These are phyloP conservation scores for Cyamopsis tetragonoloba DNA, from an alignment of 306 rosid genomes.

Conservation along the genomic window DNA sequence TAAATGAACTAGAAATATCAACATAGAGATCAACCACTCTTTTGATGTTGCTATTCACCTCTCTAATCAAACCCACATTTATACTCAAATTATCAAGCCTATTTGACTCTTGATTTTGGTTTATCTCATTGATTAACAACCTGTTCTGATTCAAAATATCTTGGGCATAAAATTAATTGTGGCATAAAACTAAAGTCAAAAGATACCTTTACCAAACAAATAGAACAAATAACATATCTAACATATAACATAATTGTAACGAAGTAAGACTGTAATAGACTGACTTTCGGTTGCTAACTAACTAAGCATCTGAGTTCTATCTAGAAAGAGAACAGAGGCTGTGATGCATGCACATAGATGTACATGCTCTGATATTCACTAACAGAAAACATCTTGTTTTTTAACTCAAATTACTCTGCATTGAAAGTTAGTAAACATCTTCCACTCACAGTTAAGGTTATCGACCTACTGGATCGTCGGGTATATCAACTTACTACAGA, in stretches of 20 bases:
- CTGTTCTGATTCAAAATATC: constrained; percentile 87
- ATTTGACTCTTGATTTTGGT: constrained; percentile 83
- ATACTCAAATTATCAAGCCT: constrained; percentile 68
- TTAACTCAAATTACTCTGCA: constrained; percentile 1
- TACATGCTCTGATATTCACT: not conserved
- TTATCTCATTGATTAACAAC: constrained; percentile 78
- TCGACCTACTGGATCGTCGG: not conserved
- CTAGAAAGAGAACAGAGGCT: too few species aligned
- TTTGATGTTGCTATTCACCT: constrained; percentile 82
- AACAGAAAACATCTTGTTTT: not conserved
- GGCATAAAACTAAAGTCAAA: too few species aligned
- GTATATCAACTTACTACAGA: not conserved
- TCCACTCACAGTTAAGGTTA: constrained; percentile 2
- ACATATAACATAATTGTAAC: too few species aligned
- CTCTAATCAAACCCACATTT: constrained; percentile 79
- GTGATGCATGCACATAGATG: too few species aligned
- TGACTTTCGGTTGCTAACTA: too few species aligned
- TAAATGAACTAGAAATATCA: constrained; percentile 65
- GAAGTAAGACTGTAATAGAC: too few species aligned
- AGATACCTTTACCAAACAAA: too few species aligned
- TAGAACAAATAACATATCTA: too few species aligned
- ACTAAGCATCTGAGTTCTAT: too few species aligned
- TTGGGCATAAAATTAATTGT: too few species aligned
- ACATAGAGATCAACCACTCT: constrained; percentile 95
- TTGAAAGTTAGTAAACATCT: not conserved